A percentile compares a stretch with the other conserved stretches of the same genome.
phyloP scores from a whole-genome alignment of 2,329 filamentous ascomycete species.

The Pestalotiopsis fici region DNA sequence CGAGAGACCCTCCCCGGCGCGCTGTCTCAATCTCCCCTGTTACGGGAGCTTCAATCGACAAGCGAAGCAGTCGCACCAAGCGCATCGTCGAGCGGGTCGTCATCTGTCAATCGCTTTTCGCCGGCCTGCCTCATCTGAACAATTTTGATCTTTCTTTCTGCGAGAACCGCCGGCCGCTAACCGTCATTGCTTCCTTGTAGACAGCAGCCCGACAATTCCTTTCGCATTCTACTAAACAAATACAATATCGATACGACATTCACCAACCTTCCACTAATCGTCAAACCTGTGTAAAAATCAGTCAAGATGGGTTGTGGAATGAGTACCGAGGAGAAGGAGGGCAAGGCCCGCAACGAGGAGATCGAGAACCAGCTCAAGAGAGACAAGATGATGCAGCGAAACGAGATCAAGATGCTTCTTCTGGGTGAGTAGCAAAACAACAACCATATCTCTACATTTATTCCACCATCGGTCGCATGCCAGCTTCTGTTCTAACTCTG shows the following conservation, averaged over 20 bases:
- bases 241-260: neutral
- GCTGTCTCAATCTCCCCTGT: neutral
- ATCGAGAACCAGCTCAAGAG: constrained; percentile 99
- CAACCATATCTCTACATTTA: neutral
- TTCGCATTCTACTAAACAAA: neutral
- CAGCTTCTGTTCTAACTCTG: constrained; percentile 9
- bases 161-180: neutral
- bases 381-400: constrained; percentile 98
- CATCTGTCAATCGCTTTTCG: neutral
- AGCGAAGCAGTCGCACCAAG: neutral
- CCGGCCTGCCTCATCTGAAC: neutral
- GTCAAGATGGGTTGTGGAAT: constrained; percentile 98
- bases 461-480: neutral
- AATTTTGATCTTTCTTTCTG: neutral
- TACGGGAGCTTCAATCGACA: neutral
- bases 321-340: constrained; percentile 99
- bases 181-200: neutral
- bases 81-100: neutral
- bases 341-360: constrained; percentile 99
- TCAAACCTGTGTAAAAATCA: constrained; percentile 24
- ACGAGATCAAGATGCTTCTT: constrained; percentile 99
- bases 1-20: neutral
- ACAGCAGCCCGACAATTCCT: neutral
- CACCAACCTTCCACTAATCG: neutral
- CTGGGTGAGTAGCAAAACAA: constrained; percentile 69